These are phyloP conservation scores for Emericellopsis terricola DNA, from an alignment of 495 filamentous ascomycete species.

Conservation along the genomic window DNA sequence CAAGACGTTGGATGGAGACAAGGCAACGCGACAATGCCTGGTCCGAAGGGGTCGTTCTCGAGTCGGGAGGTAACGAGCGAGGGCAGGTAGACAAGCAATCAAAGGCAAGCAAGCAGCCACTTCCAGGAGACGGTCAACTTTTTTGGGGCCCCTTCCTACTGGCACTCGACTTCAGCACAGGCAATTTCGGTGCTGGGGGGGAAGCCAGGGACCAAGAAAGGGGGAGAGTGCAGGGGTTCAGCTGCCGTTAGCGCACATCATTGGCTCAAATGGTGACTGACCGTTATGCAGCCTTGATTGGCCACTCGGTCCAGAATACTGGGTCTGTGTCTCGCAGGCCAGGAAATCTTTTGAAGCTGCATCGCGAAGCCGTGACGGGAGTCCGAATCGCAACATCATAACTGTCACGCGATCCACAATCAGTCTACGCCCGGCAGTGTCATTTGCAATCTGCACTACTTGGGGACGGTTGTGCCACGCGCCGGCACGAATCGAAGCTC, in stretches of 20 bases:
- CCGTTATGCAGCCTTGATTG: conserved; percentile 13
- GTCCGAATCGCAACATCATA: too few species aligned
- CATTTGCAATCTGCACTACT: too few species aligned
- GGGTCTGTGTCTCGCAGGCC: background rate
- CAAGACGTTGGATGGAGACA: too few species aligned
- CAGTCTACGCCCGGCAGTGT: too few species aligned
- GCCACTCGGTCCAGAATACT: conserved; percentile 2
- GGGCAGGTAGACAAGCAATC: too few species aligned
- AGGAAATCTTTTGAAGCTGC: background rate
- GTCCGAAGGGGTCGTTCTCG: too few species aligned
- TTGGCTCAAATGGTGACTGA: conserved; percentile 18
- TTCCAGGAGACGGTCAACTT: conserved; percentile 3
- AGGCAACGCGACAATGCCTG: too few species aligned
- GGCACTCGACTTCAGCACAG: background rate
- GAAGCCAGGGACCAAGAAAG: conserved; percentile 8
- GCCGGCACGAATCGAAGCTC: too few species aligned
- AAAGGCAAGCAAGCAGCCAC: conserved; percentile 4
- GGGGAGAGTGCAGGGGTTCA: conserved; percentile 15
- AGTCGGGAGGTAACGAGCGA: too few species aligned
- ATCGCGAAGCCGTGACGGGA: too few species aligned
- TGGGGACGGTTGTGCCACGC: too few species aligned
- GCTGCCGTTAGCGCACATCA: conserved; percentile 8
- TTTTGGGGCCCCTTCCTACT: conserved; percentile 1
- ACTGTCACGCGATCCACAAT: too few species aligned
- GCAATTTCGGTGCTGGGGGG: background rate